These are phyloP conservation scores for Simmondsia chinensis DNA, from an alignment of 148 eudicot genomes.

Conservation along the genomic window DNA sequence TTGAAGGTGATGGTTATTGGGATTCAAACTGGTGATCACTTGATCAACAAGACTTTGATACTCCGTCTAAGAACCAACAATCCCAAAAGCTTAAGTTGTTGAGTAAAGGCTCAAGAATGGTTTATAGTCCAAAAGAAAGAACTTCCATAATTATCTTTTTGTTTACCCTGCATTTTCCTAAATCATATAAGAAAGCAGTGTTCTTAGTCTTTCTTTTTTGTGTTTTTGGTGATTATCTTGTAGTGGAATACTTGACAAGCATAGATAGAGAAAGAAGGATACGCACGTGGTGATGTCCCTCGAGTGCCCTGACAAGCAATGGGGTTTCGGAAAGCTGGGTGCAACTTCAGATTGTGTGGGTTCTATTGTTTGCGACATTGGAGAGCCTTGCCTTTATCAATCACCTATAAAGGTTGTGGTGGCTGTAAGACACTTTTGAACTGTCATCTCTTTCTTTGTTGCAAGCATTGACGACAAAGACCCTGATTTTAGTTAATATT, in stretches of 20 bases:
- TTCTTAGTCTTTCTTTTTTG: constrained; percentile 1
- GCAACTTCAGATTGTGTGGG: constrained; percentile 57
- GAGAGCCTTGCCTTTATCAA: constrained; percentile 92
- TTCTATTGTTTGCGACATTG: constrained; percentile 83
- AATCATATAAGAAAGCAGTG: no score
- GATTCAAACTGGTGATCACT: no score
- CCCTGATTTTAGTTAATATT: neutral
- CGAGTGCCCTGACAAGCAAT: constrained; percentile 53
- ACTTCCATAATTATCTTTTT: no score
- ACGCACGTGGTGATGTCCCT: constrained; percentile 59
- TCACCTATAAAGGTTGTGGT: constrained; percentile 73
- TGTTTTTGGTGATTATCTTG: constrained; percentile 5
- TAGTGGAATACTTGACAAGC: constrained; percentile 5
- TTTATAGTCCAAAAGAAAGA: no score
- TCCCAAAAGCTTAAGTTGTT: no score
- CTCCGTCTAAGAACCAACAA: no score
- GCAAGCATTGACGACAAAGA: neutral
- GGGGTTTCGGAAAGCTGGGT: constrained; percentile 73
- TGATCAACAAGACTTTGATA: no score
- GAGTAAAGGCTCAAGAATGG: no score
- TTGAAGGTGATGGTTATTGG: no score
- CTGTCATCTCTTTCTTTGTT: neutral
- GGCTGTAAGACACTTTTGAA: constrained; percentile 34
- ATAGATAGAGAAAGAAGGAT: constrained; percentile 15
- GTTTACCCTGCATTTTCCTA: no score